Base-by-base conservation (phyloP, 148 eudicot species). In the Beta vulgaris region DNA sequence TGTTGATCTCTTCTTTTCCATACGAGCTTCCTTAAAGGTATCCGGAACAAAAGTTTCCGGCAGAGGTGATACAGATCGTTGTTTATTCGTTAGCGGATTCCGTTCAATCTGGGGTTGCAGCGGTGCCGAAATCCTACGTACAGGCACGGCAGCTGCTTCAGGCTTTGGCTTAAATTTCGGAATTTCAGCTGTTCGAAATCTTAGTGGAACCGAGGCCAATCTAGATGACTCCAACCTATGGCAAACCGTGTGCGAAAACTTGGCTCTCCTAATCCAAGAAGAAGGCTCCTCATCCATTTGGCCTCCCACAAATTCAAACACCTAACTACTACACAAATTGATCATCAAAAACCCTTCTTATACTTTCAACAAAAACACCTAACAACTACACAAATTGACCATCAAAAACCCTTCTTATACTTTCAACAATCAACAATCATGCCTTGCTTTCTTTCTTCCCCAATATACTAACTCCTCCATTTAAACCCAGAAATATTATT, bases 221-320 rank as follows among this genome's bases (percentile, higher is more conserved):
- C 80, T 80, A 26, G 89, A 75, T 28, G 89, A 72, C 68, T 91
- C 95, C 2, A 90, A 76, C 42, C 96, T 83, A 81, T 89, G 92
- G 78, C 82, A 91, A 46, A 91, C 82, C 0, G 97, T 91, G 66
- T 87, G 97, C 16, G 98, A 90, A 60, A 87, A 91, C 66, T 91
- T 90, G 2, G 95, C 78, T 72, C 95, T 90, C 84, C 92, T 86
- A 70, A 91, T 44, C 97, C 98, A 91, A 34, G 97, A 93, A 77
- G 62, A 76, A 55, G 82, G 83, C 76, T 87, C 93, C 48, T 92
- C 96, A 63, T 86, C 92, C 97, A 87, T 90, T n/a, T 76, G 68
- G 68, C 73, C 64, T 42, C 69, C 77, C 75, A 71, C 58, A 72
- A 77, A 68, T 60, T 73, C 81, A 19, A 34, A 51, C 37, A 23